Base-by-base conservation (phyloP, 176 grass and related monocot genomes). In the Ensete glaucum region DNA sequence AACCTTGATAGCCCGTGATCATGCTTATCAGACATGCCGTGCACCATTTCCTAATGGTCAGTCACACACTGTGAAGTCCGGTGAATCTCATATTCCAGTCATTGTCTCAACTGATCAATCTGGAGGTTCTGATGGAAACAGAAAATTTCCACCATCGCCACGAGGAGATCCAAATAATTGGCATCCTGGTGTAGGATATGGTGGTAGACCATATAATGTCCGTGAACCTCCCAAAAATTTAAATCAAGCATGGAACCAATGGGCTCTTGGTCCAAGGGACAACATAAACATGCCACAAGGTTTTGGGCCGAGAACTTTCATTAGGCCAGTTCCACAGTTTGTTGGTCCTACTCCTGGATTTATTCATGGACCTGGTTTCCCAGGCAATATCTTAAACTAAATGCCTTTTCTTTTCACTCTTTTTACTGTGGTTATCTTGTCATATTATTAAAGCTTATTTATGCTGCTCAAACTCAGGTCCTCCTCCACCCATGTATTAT, bases 401-500 rank as follows among this genome's bases (percentile, higher is more conserved):
- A 27, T n/a, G 23, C 52, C 15, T 62, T 63, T 72, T n/a, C 4
- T 1, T 26, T 73, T 52, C 9, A 4, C 11, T 5, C 50, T 9
- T 24, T 57, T 72, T 14, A 11, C 6, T 76, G 3, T 48, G 26
- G 14, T 24, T 58, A 21, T 20, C 29, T 14, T 52, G 58, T 1
- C 24, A 9, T 60, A 23, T 69, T 58, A 14, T 85, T 16, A 54
- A 58, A 59, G 66, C 29, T 78, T 67, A 22, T 3, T 26, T 73
- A 62, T 77, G 81, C 78, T 55, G 17, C 77, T 81, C 53, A 9
- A 87, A 80, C 21, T 54, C 77, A 92, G 90, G 86, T n/a, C 81
- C 81, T 80, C 80, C 85, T 64, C 75, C 84, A 78, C 84, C 84
- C 17, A 85, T 93, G 82, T 93, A 87, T 79, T 89, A 89, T 81